These are phyloP conservation scores for Tolypocladium cylindrosporum DNA, from an alignment of 2,329 filamentous ascomycete genomes.

Conservation along the genomic window DNA sequence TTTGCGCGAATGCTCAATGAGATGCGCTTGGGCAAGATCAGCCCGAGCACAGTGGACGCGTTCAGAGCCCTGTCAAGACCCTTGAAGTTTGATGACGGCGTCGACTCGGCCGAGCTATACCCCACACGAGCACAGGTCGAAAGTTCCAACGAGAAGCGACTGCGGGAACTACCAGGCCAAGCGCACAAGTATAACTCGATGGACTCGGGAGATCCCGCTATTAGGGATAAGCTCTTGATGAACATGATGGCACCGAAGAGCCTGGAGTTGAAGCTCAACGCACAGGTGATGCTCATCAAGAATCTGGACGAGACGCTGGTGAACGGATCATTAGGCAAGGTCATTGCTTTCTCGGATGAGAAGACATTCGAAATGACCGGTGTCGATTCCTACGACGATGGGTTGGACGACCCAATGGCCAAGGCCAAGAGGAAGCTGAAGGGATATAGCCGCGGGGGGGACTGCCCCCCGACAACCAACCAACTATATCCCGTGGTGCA, in stretches of 20 bases:
- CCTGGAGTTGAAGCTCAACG: conserved; percentile 77
- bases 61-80: conserved; percentile 68
- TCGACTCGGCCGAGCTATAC: conserved; percentile 73
- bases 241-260: conserved; percentile 89
- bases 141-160: conserved; percentile 65
- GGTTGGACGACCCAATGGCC: conserved; percentile 27
- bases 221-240: conserved; percentile 66
- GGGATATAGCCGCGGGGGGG: conserved; percentile 31
- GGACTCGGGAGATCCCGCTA: conserved; percentile 63
- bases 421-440: conserved; percentile 49
- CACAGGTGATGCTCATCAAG: conserved; percentile 99
- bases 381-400: conserved; percentile 34
- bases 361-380: conserved; percentile 26
- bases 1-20: conserved; percentile 97
- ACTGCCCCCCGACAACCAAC: conserved; percentile 31
- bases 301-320: conserved; percentile 92
- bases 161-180: conserved; percentile 62
- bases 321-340: conserved; percentile 85
- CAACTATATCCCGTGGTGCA: conserved; percentile 73
- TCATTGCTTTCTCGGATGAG: conserved; percentile 39
- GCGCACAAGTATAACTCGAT: conserved; percentile 58
- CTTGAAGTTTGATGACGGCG: conserved; percentile 62
- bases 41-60: conserved; percentile 60
- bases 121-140: conserved; percentile 88
- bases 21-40: conserved; percentile 83